A percentile compares a stretch with the other conserved stretches of the same genome.
phyloP scores from a whole-genome alignment of 2,329 filamentous ascomycete species.

The Colletotrichum viniferum region DNA sequence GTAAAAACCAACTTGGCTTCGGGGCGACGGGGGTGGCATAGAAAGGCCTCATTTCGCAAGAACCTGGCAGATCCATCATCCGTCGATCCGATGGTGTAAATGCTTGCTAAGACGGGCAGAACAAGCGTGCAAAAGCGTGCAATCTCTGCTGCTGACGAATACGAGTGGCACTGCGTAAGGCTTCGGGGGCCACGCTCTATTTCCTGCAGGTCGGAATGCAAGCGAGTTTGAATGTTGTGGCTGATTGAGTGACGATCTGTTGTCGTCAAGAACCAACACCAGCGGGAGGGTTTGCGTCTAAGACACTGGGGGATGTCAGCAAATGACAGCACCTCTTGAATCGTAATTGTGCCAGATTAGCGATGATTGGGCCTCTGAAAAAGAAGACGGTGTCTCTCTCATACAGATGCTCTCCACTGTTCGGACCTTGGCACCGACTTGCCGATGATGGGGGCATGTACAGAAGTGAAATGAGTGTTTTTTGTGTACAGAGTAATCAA shows the following conservation, averaged over 20 bases:
- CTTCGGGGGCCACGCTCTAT: not conserved
- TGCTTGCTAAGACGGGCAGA: not conserved
- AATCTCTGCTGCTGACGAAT: not conserved
- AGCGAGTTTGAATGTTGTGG: not conserved
- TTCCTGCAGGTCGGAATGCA: not conserved
- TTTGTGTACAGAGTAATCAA: not conserved
- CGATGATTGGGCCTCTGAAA: not conserved
- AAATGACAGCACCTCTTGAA: not conserved
- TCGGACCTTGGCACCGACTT: not conserved
- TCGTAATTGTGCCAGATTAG: not conserved
- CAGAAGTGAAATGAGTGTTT: not conserved
- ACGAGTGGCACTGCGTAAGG: not conserved
- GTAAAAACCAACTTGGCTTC: not conserved
- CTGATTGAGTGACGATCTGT: not conserved
- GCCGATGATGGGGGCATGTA: not conserved
- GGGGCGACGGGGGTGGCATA: not conserved
- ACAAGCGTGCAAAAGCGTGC: not conserved
- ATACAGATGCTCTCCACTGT: not conserved
- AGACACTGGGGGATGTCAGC: not conserved
- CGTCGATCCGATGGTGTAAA: not conserved
- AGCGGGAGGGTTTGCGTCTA: not conserved
- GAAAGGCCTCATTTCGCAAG: not conserved
- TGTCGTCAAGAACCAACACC: not conserved
- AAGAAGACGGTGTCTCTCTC: not conserved
- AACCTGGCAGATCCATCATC: not conserved